phyloP scores from a whole-genome alignment of 176 grass and related monocot genomes.

The Pontederia paniculata region DNA sequence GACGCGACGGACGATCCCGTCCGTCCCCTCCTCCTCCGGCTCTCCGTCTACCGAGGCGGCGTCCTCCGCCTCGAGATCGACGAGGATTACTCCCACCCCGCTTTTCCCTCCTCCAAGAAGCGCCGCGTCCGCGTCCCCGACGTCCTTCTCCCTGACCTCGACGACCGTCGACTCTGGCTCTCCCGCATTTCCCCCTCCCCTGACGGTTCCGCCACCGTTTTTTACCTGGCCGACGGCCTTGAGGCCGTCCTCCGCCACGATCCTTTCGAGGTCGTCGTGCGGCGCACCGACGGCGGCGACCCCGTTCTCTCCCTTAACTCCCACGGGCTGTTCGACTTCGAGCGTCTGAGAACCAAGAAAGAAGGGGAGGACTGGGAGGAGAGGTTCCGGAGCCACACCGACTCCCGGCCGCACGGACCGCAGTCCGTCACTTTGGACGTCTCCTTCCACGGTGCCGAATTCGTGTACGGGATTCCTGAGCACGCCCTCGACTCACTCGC shows the following conservation, averaged over 20 bases:
- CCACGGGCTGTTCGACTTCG: slow-evolving; percentile 89
- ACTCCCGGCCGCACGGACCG: slow-evolving; percentile 60
- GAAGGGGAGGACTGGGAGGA: slow-evolving; percentile 70
- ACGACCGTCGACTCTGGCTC: slow-evolving; percentile 46
- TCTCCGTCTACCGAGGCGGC: slow-evolving; percentile 48
- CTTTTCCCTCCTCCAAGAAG: slow-evolving; percentile 20
- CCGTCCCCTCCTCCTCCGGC: slow-evolving; percentile 55
- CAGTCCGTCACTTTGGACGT: slow-evolving; percentile 88
- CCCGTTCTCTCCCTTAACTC: slow-evolving; percentile 78
- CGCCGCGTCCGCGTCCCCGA: slow-evolving; percentile 79
- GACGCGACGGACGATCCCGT: too few relatives aligned
- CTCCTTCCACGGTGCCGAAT: slow-evolving; percentile 72
- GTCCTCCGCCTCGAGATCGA: slow-evolving; percentile 78
- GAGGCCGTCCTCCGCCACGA: slow-evolving; percentile 58
- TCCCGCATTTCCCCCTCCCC: slow-evolving; percentile 25
- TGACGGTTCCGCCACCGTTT: slow-evolving; percentile 28
- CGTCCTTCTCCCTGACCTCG: slow-evolving; percentile 61
- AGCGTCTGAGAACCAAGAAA: slow-evolving; percentile 47
- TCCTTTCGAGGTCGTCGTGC: slow-evolving; percentile 62
- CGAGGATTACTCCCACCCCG: slow-evolving; percentile 40
- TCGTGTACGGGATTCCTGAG: slow-evolving; percentile 92
- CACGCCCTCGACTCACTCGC: slow-evolving; percentile 61
- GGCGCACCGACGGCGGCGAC: slow-evolving; percentile 25
- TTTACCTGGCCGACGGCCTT: slow-evolving; percentile 56
- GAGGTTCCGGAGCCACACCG: slow-evolving; percentile 79